Base-by-base conservation (phyloP, 306 rosid genomes). In the Mimosa bimucronata region DNA sequence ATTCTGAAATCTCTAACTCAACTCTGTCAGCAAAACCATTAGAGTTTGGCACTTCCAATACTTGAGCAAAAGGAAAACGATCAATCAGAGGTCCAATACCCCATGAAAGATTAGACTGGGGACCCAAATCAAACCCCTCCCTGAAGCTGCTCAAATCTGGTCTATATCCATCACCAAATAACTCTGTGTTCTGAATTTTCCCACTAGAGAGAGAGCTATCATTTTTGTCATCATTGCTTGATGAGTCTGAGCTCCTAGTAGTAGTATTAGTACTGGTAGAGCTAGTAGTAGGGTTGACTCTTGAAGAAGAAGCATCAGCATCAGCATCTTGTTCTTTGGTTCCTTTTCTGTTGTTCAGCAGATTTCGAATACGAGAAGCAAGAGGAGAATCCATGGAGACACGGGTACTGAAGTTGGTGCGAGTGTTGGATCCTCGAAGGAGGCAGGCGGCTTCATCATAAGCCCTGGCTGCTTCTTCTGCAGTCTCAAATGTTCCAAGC, bases 391-490 rank as follows among this genome's bases (percentile, higher is more conserved):
- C 91, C 48, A 83, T 37, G 44, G 95, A 91, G 6, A 94, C 92
- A n/a, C 86, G 89, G 6, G 98, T 89, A 53, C 85, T 82, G 92
- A 92, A 94, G 86, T 94, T 94, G 68, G 97, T 94, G 6, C 92
- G 93, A 31, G 98, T 88, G 52, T 91, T 94, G 3, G 97, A 89
- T 6, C 98, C 98, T 0, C 98, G 90, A 75, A 94, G 98, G 72
- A 94, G 97, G 79, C 95, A 94, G 1, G 98, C 98, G 1, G 98
- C 98, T 90, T 94, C 95, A 16, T 94, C 98, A 16, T 94, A 94
- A 34, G 98, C 95, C 37, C 95, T 86, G 8, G 98, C 98, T 5
- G 98, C 98, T 68, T 92, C 97, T 48, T 94, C 98, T 1, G 98
- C 98, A 0, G 97, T 91, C 88, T 94, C 97, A 76, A 91, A 94